A percentile compares a stretch with the other conserved stretches of the same genome.
Conservation (phyloP, 805 yeast genomes). For the Saturnispora kantuleensis region DNA sequence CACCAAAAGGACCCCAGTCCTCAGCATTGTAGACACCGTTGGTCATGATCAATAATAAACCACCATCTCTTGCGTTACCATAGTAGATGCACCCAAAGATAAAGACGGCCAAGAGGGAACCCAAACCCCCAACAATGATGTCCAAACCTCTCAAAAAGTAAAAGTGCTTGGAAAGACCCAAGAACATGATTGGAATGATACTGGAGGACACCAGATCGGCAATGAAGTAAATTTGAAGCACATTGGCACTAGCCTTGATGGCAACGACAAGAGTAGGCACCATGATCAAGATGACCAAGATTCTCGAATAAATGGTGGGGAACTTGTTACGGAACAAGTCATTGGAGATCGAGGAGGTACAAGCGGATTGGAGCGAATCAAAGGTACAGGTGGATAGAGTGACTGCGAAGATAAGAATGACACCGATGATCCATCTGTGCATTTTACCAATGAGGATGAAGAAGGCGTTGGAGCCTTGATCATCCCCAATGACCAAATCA, state of each 20-base stretch:
- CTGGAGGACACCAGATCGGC: constrained; percentile 86
- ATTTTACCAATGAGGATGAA: constrained; percentile 59
- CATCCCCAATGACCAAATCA: constrained; percentile 41
- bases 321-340: constrained; percentile 81
- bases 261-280: constrained; percentile 86
- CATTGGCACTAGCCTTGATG: constrained; percentile 67
- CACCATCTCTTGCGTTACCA: constrained; percentile 66
- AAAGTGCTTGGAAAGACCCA: constrained; percentile 61
- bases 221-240: constrained; percentile 78
- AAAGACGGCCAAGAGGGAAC: constrained; percentile 72
- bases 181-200: constrained; percentile 71
- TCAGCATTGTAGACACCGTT: constrained; percentile 66
- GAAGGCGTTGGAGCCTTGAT: constrained; percentile 57
- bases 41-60: constrained; percentile 58
- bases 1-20: constrained; percentile 95
- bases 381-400: constrained; percentile 79
- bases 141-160: constrained; percentile 73
- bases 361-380: constrained; percentile 81
- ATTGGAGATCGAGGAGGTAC: constrained; percentile 81
- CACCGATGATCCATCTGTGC: constrained; percentile 82
- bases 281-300: constrained; percentile 63
- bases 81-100: constrained; percentile 79
- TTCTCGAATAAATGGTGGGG: constrained; percentile 55
- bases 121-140: constrained; percentile 72
- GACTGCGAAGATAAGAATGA: constrained; percentile 65